Percentiles rank a stretch among this genome's conserved stretches.
These are phyloP conservation scores for Sporisorium scitamineum DNA, from an alignment of 1,284 basidiomycete genomes.

Conservation along the genomic window DNA sequence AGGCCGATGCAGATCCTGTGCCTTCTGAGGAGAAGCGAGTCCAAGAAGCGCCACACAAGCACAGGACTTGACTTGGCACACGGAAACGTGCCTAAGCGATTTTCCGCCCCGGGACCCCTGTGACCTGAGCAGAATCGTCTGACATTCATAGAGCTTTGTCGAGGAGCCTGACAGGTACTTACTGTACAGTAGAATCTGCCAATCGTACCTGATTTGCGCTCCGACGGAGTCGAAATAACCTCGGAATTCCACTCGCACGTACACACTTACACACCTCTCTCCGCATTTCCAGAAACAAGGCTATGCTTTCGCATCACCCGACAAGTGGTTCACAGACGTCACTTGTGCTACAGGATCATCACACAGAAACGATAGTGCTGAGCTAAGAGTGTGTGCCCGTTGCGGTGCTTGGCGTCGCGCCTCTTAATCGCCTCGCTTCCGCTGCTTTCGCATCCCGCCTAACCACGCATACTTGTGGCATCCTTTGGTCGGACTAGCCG, in stretches of 20 bases:
- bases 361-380: neutral
- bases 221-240: neutral
- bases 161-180: neutral
- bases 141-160: neutral
- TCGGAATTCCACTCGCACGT: neutral
- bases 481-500: neutral
- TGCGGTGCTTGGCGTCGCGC: neutral
- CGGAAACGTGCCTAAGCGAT: neutral
- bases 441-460: neutral
- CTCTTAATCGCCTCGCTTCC: neutral
- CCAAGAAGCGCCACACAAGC: too few relatives aligned
- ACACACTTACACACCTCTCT: neutral
- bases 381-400: too few relatives aligned
- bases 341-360: neutral
- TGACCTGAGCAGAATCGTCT: neutral
- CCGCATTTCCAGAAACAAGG: neutral
- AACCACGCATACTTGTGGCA: neutral
- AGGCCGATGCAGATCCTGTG: too few relatives aligned
- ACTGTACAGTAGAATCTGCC: neutral
- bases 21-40: neutral
- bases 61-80: too few relatives aligned
- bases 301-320: neutral
- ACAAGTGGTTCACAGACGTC: neutral
- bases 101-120: neutral
- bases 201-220: neutral